phyloP scores from a whole-genome alignment of 108 stramenopile genomes.

The Conticribra guillardii region DNA sequence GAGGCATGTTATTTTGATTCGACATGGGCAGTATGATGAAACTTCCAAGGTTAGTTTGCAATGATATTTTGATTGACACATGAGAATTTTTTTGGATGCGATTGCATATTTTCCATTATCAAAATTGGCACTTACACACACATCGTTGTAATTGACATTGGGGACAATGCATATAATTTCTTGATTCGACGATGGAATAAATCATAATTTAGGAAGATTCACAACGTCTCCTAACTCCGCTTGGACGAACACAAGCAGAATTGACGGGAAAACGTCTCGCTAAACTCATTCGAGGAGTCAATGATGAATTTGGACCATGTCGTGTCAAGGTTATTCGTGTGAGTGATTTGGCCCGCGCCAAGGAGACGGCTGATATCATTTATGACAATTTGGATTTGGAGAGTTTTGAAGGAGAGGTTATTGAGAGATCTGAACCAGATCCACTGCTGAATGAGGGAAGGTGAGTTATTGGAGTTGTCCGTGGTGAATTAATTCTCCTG shows the following conservation, averaged over 20 bases:
- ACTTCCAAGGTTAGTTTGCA: slow-evolving; percentile 48
- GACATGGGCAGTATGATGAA: slow-evolving; percentile 94
- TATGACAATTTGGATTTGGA: slow-evolving; percentile 56
- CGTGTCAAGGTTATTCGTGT: slow-evolving; percentile 77
- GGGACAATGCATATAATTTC: too few species aligned
- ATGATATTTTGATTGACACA: background rate
- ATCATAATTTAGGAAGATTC: slow-evolving; percentile 68
- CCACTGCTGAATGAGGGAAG: slow-evolving; percentile 86
- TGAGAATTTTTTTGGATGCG: background rate
- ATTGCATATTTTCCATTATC: too few species aligned
- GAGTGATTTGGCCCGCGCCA: slow-evolving; percentile 84
- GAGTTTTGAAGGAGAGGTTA: slow-evolving; percentile 15
- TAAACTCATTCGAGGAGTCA: slow-evolving; percentile 64
- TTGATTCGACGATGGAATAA: too few species aligned
- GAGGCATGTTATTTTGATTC: slow-evolving; percentile 84
- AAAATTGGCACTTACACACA: too few species aligned
- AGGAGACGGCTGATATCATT: slow-evolving; percentile 88
- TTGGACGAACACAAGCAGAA: slow-evolving; percentile 87
- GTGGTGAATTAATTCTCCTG: too few species aligned
- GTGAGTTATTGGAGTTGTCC: slow-evolving; percentile 19
- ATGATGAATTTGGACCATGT: slow-evolving; percentile 71
- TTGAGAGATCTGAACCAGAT: slow-evolving; percentile 71
- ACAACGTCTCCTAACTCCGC: slow-evolving; percentile 76
- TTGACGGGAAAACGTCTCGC: slow-evolving; percentile 79
- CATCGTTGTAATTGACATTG: too few species aligned